Conservation (phyloP, 306 rosid species). For the Gastrolobium villosum region DNA sequence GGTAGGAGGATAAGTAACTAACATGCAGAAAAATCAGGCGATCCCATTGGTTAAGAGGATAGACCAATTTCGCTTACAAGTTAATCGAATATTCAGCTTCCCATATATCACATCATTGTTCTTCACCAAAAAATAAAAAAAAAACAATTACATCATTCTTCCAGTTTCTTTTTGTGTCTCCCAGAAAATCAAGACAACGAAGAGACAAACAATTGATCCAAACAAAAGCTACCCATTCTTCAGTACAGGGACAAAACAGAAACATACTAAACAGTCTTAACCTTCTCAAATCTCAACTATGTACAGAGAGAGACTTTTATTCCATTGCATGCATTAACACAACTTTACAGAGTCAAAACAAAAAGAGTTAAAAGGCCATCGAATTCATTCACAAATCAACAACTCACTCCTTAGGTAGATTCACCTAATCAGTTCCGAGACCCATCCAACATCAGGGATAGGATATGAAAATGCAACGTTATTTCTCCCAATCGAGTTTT, state of each 20-base stretch:
- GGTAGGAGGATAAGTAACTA: not conserved
- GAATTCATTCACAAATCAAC: constrained; percentile 17
- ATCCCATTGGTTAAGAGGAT: not conserved
- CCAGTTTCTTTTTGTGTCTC: not conserved
- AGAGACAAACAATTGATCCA: constrained; percentile 37
- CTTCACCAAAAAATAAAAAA: too few species aligned
- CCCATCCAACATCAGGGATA: constrained; percentile 73
- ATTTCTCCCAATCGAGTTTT: constrained; percentile 58
- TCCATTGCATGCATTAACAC: constrained; percentile 1
- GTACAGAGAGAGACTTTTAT: constrained; percentile 41
- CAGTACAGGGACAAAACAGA: constrained; percentile 44
- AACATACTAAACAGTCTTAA: not conserved
- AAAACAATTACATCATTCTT: not conserved
- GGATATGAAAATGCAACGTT: constrained; percentile 45
- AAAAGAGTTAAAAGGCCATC: constrained; percentile 41
- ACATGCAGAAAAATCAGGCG: not conserved
- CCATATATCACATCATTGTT: not conserved
- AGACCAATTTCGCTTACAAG: constrained; percentile 1
- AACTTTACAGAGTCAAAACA: constrained; percentile 43
- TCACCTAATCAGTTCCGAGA: constrained; percentile 70
- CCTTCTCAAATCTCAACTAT: constrained; percentile 23
- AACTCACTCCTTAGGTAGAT: not conserved
- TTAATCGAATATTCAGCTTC: constrained; percentile 9
- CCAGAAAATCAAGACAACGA: not conserved
- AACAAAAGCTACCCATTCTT: constrained; percentile 41